Conservation (phyloP, 306 rosid species). For the Castanea sativa region DNA sequence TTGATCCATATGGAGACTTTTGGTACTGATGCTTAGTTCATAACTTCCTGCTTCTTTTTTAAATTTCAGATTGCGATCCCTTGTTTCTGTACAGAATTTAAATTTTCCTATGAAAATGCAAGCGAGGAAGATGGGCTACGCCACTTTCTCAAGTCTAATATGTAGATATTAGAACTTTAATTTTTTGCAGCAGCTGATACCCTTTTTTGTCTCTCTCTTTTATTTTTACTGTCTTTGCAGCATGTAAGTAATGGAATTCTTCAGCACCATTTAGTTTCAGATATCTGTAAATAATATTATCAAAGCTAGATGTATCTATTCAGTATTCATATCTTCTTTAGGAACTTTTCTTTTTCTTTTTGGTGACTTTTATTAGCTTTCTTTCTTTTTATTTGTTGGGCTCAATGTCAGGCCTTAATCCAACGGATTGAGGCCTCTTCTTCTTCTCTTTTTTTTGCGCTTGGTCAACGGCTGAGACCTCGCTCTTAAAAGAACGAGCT, state of each 20-base stretch:
- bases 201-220: neutral
- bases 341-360: too few species aligned
- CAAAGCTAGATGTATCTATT: too few species aligned
- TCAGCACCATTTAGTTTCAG: too few species aligned
- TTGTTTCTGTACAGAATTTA: neutral
- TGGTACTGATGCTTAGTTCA: neutral
- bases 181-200: neutral
- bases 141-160: neutral
- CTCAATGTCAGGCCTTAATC: too few species aligned
- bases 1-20: neutral
- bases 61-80: neutral
- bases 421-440: too few species aligned
- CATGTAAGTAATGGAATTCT: neutral
- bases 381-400: too few species aligned
- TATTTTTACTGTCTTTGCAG: neutral
- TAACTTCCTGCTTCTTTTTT: neutral
- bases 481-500: too few species aligned
- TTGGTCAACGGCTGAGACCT: too few species aligned
- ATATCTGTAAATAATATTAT: too few species aligned
- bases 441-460: too few species aligned
- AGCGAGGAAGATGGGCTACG: conserved; percentile 2
- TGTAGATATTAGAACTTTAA: conserved; percentile 9
- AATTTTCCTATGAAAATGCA: neutral
- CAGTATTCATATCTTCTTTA: too few species aligned
- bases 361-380: too few species aligned